phyloP scores from a whole-genome alignment of 2,329 filamentous ascomycete species.

The Calonectria pteridis region DNA sequence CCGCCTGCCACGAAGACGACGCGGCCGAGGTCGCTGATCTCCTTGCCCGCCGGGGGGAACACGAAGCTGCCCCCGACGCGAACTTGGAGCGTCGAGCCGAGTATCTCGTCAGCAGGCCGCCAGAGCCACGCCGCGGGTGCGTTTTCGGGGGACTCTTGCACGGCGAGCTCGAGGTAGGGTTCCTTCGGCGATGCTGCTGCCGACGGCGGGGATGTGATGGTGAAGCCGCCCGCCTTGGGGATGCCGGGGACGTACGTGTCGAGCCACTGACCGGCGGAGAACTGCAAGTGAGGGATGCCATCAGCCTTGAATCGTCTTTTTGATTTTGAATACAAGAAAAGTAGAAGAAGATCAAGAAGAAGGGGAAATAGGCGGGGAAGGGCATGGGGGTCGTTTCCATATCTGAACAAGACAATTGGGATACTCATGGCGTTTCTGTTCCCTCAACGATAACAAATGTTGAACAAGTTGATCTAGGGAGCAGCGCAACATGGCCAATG shows the following conservation, averaged over 20 bases:
- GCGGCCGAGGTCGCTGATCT: conserved; percentile 58
- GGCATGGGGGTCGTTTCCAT: neutral
- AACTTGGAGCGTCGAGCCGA: conserved; percentile 71
- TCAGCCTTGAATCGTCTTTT: neutral
- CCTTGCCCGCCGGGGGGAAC: conserved; percentile 73
- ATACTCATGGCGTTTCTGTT: neutral
- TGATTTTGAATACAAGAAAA: neutral
- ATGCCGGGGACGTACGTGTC: conserved; percentile 82
- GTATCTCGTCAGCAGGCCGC: conserved; percentile 66
- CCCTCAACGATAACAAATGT: neutral
- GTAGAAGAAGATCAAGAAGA: neutral
- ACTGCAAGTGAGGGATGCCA: conserved; percentile 60
- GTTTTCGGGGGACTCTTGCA: conserved; percentile 79
- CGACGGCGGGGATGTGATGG: conserved; percentile 82
- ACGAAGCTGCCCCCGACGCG: conserved; percentile 85
- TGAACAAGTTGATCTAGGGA: neutral
- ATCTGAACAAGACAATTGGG: neutral
- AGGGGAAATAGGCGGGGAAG: neutral
- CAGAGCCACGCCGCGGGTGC: conserved; percentile 84
- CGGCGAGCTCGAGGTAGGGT: conserved; percentile 80
- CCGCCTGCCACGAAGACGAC: conserved; percentile 84
- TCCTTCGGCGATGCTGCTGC: conserved; percentile 55
- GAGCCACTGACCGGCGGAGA: conserved; percentile 88
- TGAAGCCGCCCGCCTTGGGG: conserved; percentile 84
- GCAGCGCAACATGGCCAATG: neutral